Evolutionary conservation across 352 stramenopile genomes (phyloP), one percentile per base, ranked within the genome.

Genomic region (Paralagenidium karlingii): DNA sequence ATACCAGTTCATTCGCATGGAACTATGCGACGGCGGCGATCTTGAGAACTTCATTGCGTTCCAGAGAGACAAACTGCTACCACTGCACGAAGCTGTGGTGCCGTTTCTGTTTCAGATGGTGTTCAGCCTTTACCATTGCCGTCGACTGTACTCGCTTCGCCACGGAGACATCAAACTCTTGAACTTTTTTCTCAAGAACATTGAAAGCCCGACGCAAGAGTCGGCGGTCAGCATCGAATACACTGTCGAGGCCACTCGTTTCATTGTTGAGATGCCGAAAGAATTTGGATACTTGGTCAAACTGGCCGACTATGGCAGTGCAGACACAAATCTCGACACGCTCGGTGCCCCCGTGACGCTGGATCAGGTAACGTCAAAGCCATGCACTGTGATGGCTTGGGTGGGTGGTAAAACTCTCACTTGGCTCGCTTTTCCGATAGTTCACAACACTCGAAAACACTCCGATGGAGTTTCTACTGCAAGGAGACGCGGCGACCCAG

Each of bases 131-230:
- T 95, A 97, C 54, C 83, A 80, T 28, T 88, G 80, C 19, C 75
- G 81, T 15, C 73, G 96, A 34, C 74, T 74, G 16, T 91, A 94
- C 45, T 69, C 81, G 21, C 40, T 99, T 41, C 95, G 96, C 15
- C 96, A 99, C 65, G 98, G 96, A 55, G 96, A 99, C 62, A 68
- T 99, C 27, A 99, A 99, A 75, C 66, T 99, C 15, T 71, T 99
- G 15, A 99, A 99, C 52, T 98, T 98, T 45, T 97, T 99, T 38
- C 44, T 97, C 8, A 91, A 96, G 47, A n/a, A n/a, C n/a, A 50
- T 47, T 24, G 45, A n/a, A n/a, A n/a, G n/a, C n/a, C n/a, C n/a
- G 28, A 16, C 13, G n/a, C n/a, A n/a, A n/a, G n/a, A n/a, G n/a
- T n/a, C n/a, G n/a, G n/a, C n/a, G n/a, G n/a, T n/a, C n/a, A n/a